These are phyloP conservation scores for Penicillium decumbens DNA, from an alignment of 2,329 filamentous ascomycete species.

Conservation along the genomic window DNA sequence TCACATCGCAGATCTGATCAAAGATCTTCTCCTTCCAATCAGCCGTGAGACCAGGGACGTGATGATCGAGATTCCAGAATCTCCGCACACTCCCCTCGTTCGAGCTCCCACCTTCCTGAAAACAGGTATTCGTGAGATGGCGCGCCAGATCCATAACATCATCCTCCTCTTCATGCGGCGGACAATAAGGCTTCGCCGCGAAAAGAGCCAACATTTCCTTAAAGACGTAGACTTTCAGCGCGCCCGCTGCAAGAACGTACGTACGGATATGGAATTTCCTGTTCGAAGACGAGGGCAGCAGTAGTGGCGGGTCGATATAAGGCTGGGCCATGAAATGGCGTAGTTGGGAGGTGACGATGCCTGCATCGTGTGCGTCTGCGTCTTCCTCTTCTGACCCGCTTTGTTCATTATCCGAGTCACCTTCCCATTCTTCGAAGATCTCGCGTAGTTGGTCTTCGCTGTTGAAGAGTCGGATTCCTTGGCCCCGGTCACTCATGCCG, in stretches of 20 bases:
- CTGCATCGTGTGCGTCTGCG: conserved; percentile 39
- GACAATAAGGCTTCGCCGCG: conserved; percentile 65
- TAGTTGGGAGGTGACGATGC: conserved; percentile 80
- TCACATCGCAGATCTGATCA: conserved; percentile 66
- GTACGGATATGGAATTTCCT: conserved; percentile 93
- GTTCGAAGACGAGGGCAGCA: conserved; percentile 58
- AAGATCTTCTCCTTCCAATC: conserved; percentile 61
- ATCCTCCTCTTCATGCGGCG: conserved; percentile 52
- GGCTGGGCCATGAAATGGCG: conserved; percentile 94
- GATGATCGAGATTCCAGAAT: conserved; percentile 65
- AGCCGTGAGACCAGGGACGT: conserved; percentile 27
- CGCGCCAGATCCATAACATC: conserved; percentile 56
- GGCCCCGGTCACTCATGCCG: conserved; percentile 92
- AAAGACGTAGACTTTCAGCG: conserved; percentile 80
- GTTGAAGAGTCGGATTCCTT: conserved; percentile 85
- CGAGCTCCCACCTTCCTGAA: conserved; percentile 59
- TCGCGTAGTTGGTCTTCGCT: conserved; percentile 74
- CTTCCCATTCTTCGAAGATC: conserved; percentile 92
- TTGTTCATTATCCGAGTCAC: conserved; percentile 51
- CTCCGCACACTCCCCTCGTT: conserved; percentile 63
- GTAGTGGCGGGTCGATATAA: conserved; percentile 84
- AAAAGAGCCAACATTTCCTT: conserved; percentile 89
- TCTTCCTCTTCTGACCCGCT: conserved; percentile 36
- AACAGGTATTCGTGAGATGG: conserved; percentile 93
- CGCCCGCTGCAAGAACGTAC: conserved; percentile 78